Base-by-base conservation (phyloP, 768 basidiomycete genomes). In the Boletus bicolor region DNA sequence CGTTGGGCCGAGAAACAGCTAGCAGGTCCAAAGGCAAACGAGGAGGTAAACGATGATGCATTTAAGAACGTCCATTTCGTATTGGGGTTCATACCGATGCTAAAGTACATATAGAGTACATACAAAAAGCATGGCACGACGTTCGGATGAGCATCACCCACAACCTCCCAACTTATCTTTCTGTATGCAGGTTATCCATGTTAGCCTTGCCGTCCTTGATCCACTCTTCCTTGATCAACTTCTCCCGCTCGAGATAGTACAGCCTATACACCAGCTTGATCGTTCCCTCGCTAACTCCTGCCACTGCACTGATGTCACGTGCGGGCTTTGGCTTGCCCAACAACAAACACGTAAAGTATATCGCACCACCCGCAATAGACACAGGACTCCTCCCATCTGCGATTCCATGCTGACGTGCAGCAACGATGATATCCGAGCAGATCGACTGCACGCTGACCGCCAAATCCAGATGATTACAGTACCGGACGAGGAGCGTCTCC, bases 301-400 rank as follows among this genome's bases (percentile, higher is more conserved):
- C 95, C 11, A 98, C 92, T 15, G 79, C 76, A 59, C 89, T 89
- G 66, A 99, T 94, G 66, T 98, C 93, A 73, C 85, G 85, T 46
- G 88, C 80, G 24, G 84, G 80, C 73, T 91, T 92, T 28, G 75
- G 65, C 64, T 84, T 83, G 51, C 87, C 91, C 64, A 95, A 78
- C 42, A 98, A 68, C 61, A 87, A 80, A 66, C 90, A 91, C 32
- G 91, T 91, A 74, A 98, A 98, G 76, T 89, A 93, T 56, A 99
- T 93, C 19, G 93, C 91, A 39, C 92, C 93, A 41, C 93, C 92
- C n/a, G 96, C 97, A 62, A 99, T 94, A n/a, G 97, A 97, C 49
- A 98, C 91, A 1, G 96, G 96, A 64, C 87, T 92, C 58, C 97
- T 80, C 26, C 97, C 97, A 67, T 94, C 93, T 35, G 94, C 93